Percentiles rank a stretch among this genome's conserved stretches.
Evolutionary conservation across 208 protist genomes (phyloP).

Genomic region (Crithidia brevicula): DNA sequence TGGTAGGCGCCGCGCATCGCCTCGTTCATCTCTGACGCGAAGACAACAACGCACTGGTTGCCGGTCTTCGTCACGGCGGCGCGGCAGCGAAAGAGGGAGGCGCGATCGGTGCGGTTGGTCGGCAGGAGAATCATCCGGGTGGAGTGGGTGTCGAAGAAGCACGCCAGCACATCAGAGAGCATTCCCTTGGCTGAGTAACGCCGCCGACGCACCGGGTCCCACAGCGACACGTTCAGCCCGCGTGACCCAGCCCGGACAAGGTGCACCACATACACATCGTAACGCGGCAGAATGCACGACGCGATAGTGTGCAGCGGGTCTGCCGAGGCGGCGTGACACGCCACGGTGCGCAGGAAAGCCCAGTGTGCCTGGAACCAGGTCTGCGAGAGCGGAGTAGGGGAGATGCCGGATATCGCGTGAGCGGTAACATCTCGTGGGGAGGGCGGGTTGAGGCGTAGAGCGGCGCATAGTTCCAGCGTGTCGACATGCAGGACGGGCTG

Average conservation of each 20-base stretch:
- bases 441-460: conserved; percentile 37
- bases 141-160: conserved; percentile 62
- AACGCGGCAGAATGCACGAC: conserved; percentile 52
- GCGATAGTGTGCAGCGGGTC: conserved; percentile 67
- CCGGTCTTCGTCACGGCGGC: conserved; percentile 71
- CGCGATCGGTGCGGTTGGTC: conserved; percentile 86
- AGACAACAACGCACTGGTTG: conserved; percentile 59
- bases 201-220: conserved; percentile 50
- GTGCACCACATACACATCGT: conserved; percentile 80
- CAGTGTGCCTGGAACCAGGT: conserved; percentile 64
- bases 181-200: conserved; percentile 79
- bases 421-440: conserved; percentile 31
- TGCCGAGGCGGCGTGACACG: conserved; percentile 44
- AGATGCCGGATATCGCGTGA: conserved; percentile 13
- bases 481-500: conserved; percentile 68
- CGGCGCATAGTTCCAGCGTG: conserved; percentile 48
- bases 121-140: conserved; percentile 77
- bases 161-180: conserved; percentile 83
- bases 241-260: conserved; percentile 77
- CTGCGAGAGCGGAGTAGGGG: conserved; percentile 31
- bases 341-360: conserved; percentile 66
- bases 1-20: conserved; percentile 65
- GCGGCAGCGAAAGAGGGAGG: conserved; percentile 75
- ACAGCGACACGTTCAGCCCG: conserved; percentile 73
- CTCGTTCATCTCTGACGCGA: conserved; percentile 70